Percentiles rank a stretch among this genome's conserved stretches.
Conservation (phyloP, 1,139 yeast species). For the Wickerhamomyces sp. region DNA sequence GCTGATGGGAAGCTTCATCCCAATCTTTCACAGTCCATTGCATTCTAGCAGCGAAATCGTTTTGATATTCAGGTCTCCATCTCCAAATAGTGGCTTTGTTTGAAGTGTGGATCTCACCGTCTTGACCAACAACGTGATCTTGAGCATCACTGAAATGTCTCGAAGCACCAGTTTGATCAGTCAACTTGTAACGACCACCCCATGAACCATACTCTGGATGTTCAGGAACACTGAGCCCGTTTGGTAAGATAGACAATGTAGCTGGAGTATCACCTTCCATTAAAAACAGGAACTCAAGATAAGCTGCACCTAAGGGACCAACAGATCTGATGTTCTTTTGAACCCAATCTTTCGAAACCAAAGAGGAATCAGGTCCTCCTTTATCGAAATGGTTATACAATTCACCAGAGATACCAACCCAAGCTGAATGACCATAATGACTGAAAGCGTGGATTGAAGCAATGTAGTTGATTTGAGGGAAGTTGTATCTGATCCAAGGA, state of each 20-base stretch:
- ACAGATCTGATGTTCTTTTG: slow-evolving; percentile 20
- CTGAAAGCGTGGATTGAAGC: slow-evolving; percentile 25
- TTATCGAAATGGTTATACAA: slow-evolving; percentile 17
- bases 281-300: slow-evolving; percentile 20
- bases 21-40: slow-evolving; percentile 23
- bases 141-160: slow-evolving; percentile 23
- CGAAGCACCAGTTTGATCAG: slow-evolving; percentile 18
- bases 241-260: slow-evolving; percentile 23
- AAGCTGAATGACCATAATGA: slow-evolving; percentile 24
- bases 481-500: slow-evolving; percentile 25
- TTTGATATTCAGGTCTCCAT: slow-evolving; percentile 24
- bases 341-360: slow-evolving; percentile 23
- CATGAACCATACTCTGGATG: slow-evolving; percentile 28
- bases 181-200: slow-evolving; percentile 26
- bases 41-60: slow-evolving; percentile 24
- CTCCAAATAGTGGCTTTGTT: slow-evolving; percentile 24
- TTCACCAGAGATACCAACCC: slow-evolving; percentile 28
- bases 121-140: slow-evolving; percentile 22
- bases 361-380: slow-evolving; percentile 24
- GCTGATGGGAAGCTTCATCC: slow-evolving; percentile 17
- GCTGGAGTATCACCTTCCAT: slow-evolving; percentile 30
- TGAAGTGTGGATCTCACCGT: slow-evolving; percentile 19
- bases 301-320: slow-evolving; percentile 25
- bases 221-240: slow-evolving; percentile 24
- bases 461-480: slow-evolving; percentile 23